These are phyloP conservation scores for Helotiales sp. DNA, from an alignment of 2,329 filamentous ascomycete species.

Conservation along the genomic window DNA sequence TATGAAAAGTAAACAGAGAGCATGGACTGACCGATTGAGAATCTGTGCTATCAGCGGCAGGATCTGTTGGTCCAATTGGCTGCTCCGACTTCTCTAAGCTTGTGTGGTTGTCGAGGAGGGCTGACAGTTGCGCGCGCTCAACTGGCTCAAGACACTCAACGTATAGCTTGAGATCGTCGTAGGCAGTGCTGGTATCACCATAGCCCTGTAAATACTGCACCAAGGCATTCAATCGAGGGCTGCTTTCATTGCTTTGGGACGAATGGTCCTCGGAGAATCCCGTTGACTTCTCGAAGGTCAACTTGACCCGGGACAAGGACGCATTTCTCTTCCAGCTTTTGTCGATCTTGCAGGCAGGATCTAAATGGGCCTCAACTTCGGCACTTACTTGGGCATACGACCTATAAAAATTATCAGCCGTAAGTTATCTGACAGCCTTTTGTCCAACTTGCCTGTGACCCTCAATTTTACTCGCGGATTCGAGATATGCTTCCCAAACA, in stretches of 20 bases:
- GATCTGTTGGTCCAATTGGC: background rate
- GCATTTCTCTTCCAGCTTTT: constrained; percentile 38
- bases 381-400: constrained; percentile 19
- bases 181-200: constrained; percentile 33
- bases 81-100: constrained; percentile 1
- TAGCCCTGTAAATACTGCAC: constrained; percentile 32
- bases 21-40: constrained; percentile 6
- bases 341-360: constrained; percentile 31
- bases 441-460: constrained; percentile 25
- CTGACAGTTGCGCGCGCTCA: constrained; percentile 22
- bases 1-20: background rate
- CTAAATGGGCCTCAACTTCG: constrained; percentile 34
- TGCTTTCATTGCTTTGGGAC: background rate
- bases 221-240: constrained; percentile 17
- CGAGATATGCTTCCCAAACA: constrained; percentile 35
- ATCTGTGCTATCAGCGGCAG: background rate
- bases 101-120: constrained; percentile 9
- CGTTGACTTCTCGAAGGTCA: constrained; percentile 21
- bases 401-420: constrained; percentile 13
- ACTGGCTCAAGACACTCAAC: constrained; percentile 23
- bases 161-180: constrained; percentile 32
- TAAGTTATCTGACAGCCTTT: background rate
- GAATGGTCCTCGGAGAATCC: background rate
- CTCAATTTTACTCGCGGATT: constrained; percentile 27
- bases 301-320: constrained; percentile 31